These are phyloP conservation scores for Pleurotus eryngii DNA, from an alignment of 768 basidiomycete genomes.

Conservation along the genomic window DNA sequence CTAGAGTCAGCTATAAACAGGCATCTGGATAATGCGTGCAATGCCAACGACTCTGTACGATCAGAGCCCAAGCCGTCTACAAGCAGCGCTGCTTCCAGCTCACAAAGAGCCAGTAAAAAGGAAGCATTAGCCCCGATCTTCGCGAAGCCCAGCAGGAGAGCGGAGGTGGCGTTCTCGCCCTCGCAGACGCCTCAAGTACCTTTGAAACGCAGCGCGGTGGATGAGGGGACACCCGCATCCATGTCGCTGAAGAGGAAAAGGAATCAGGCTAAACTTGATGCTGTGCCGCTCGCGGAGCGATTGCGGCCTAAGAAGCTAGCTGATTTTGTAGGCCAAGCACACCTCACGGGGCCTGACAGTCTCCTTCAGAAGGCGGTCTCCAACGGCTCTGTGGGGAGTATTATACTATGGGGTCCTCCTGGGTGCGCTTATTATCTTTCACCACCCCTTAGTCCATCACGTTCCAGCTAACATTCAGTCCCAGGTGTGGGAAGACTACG, in stretches of 20 bases:
- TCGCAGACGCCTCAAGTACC: not conserved
- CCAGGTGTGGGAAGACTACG: constrained; percentile 72
- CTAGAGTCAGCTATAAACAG: not conserved
- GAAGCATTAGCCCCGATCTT: constrained; percentile 1
- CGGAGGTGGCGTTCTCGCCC: not conserved
- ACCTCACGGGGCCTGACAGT: constrained; percentile 56
- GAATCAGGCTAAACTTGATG: constrained; percentile 18
- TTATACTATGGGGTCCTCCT: constrained; percentile 76
- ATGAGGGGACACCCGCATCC: not conserved
- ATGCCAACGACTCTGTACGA: not conserved
- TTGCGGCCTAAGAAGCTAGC: constrained; percentile 62
- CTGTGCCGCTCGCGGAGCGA: constrained; percentile 66
- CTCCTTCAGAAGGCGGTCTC: constrained; percentile 51
- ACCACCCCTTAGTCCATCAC: not conserved
- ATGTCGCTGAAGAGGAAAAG: not conserved
- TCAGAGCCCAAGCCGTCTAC: not conserved
- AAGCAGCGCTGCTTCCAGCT: not conserved
- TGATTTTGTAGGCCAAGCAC: constrained; percentile 71
- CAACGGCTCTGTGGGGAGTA: constrained; percentile 51
- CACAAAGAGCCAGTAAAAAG: not conserved
- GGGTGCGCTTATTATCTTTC: constrained; percentile 35
- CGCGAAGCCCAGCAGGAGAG: not conserved
- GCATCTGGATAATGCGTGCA: not conserved
- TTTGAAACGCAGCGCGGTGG: not conserved
- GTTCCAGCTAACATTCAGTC: not conserved